Percentiles rank a stretch among this genome's conserved stretches.
phyloP scores from a whole-genome alignment of 306 rosid species.

The Dicorynia guianensis region DNA sequence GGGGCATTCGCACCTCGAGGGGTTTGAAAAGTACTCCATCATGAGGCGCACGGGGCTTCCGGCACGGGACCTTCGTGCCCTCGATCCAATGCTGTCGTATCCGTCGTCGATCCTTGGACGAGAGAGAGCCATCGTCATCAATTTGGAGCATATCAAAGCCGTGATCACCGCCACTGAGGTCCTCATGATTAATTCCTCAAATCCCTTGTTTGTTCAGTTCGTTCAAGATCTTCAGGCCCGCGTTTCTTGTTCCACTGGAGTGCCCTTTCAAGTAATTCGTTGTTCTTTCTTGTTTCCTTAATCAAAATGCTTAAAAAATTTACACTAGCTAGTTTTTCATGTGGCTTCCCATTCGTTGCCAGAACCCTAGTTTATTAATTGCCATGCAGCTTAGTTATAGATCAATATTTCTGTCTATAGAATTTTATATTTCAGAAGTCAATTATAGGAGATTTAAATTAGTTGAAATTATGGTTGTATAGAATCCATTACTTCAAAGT shows the following conservation, averaged over 20 bases:
- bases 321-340: no score
- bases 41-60: constrained; percentile 82
- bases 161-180: constrained; percentile 68
- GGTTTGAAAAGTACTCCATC: constrained; percentile 64
- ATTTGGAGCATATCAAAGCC: constrained; percentile 76
- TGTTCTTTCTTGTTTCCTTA: neutral
- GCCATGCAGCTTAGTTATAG: no score
- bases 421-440: no score
- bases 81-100: constrained; percentile 72
- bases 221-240: constrained; percentile 66
- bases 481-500: neutral
- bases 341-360: no score
- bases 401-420: neutral
- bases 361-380: no score
- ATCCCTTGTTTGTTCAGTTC: constrained; percentile 65
- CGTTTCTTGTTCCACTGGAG: constrained; percentile 18
- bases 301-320: no score
- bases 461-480: neutral
- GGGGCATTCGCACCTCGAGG: constrained; percentile 35
- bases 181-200: constrained; percentile 58
- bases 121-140: constrained; percentile 75
- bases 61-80: constrained; percentile 75
- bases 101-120: constrained; percentile 78
- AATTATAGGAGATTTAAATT: no score
- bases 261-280: constrained; percentile 21